Base-by-base conservation (phyloP, 768 basidiomycete species). In the Solioccasus polychromus region DNA sequence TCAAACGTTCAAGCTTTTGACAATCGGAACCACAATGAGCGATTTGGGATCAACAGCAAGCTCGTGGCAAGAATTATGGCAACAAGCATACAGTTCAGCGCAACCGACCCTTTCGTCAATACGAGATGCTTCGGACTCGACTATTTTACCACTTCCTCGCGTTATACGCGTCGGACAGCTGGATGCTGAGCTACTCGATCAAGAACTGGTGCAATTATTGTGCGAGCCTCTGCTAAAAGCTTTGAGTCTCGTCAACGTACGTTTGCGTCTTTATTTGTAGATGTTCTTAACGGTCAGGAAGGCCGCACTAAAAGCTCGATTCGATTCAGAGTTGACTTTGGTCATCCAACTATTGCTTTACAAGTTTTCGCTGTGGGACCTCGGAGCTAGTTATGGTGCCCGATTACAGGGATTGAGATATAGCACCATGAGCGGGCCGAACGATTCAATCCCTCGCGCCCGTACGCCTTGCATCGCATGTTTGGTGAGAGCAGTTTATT, bases 101-200 rank as follows among this genome's bases (percentile, higher is more conserved):
- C 79, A 83, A 50, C 75, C 79, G 23, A 67, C 58, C 9, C 69
- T 92, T 8, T 54, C 70, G 19, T 64, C 71, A 10, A 75, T 85
- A 31, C 69, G 73, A 39, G 62, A 68, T 23, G 64, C 69, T 11
- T 53, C 82, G 19, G 56, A 55, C 18, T 48, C 65, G 5, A 52
- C 59, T 8, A 42, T 61, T 14, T 43, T 60, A n/a, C 64, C 71
- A 20, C 44, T 50, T 37, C 61, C 74, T 22, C 75, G 84, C n/a
- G 68, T 84, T 24, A 71, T 81, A 20, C 87, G 93, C 35, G 92
- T 98, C 38, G 87, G 88, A 8, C 90, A 95, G 65, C 80, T 97
- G 42, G 95, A 98, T 64, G 82, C 94, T 3, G 86, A 92, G 55
- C 74, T 94, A 19, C 76, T 97, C 38, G 95, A 98, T 69, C 80